Evolutionary conservation across 2,329 filamentous ascomycete species (phyloP), one percentile per base, ranked within the genome.

Genomic region (Alternaria longipes): DNA sequence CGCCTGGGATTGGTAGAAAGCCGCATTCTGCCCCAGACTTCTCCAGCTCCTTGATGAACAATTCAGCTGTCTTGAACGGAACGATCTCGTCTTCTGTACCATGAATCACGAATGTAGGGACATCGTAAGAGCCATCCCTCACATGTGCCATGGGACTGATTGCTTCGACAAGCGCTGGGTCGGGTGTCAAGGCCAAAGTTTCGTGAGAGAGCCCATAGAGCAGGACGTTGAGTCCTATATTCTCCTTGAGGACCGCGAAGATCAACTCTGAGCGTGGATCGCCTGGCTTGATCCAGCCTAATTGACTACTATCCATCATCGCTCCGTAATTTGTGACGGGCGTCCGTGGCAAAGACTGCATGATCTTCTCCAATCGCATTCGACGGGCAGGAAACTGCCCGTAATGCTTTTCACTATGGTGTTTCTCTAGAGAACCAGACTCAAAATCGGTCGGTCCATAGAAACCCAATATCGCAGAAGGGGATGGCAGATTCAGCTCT

Each of bases 131-230:
- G 22, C 54, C 54, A 3, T 51, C 20, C 5, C 54, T 45, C 20
- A 56, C 54, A 26, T 56, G 45, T 11, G 54, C 45, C 54, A 56
- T 56, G 8, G 54, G 54, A 26, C 54, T 56, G 11, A 56, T 56
- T 24, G 46, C 20, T 34, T 20, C 32, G 16, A 56, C 54, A 11
- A 56, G 54, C 45, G 46, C 38, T 44, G 54, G 45, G 9, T 56
- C 54, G 20, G 54, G 28, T 9, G 36, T 36, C 28, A 28, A 18
- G 5, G 45, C 28, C 18, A 56, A 42, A 34, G 54, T 20, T 34
- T 56, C 46, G 12, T 26, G 36, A 44, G 54, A 56, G 9, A 56
- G 38, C 6, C 54, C 54, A 42, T 51, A 12, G 6, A 56, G 45
- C 20, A 50, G 20, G 22, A 56, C 45, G 6, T 51, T 56, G 1